Conservation (phyloP, 2,329 filamentous ascomycete genomes). For the Pseudopithomyces chartarum region DNA sequence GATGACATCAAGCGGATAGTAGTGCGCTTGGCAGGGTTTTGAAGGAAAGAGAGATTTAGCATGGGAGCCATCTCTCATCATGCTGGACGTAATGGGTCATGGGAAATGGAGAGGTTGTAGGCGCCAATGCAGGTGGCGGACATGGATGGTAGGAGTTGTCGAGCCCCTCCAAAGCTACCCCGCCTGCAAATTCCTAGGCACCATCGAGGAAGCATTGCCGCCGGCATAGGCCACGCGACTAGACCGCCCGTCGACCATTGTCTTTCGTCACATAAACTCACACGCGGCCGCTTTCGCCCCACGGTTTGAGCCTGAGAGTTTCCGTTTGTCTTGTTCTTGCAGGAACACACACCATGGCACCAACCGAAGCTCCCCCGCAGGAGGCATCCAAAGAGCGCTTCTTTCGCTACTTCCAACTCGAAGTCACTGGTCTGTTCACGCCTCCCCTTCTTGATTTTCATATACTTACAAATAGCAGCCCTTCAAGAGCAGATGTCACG, state of each 20-base stretch:
- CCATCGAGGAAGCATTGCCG: neutral
- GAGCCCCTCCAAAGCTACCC: neutral
- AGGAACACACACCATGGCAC: constrained; percentile 11
- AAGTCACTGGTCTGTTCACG: constrained; percentile 65
- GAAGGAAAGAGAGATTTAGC: neutral
- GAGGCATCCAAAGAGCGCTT: constrained; percentile 74
- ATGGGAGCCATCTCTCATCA: neutral
- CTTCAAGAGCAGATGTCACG: constrained; percentile 77
- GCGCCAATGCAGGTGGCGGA: no score
- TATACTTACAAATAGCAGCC: constrained; percentile 54
- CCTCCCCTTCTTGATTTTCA: neutral
- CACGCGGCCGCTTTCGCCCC: neutral
- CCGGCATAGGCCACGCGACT: neutral
- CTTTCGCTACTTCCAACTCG: constrained; percentile 80
- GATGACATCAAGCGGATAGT: neutral
- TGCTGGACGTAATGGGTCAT: neutral
- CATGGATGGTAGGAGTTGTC: no score
- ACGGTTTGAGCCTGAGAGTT: no score
- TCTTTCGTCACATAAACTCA: neutral
- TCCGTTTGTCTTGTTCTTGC: no score
- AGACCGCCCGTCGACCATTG: neutral
- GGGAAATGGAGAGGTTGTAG: no score
- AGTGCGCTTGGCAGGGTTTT: neutral
- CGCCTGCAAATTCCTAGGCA: neutral
- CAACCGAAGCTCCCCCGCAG: constrained; percentile 7